These are phyloP conservation scores for Stevia rebaudiana DNA, from an alignment of 140 eudicot species.

Conservation along the genomic window DNA sequence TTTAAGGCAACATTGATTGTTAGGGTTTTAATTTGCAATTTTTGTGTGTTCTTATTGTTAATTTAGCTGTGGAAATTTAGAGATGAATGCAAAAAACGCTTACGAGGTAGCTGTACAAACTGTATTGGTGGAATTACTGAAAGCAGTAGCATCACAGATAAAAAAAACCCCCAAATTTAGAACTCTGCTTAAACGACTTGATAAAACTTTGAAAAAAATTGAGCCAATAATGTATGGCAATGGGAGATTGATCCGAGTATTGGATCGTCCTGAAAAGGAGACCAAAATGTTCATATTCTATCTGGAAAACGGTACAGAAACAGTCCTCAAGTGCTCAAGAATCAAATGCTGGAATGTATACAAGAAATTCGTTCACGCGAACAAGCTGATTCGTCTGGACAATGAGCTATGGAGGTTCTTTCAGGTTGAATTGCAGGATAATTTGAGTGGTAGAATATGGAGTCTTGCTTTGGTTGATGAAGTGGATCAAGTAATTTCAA, in stretches of 20 bases:
- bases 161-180: constrained; percentile 23
- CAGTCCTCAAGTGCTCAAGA: constrained; percentile 22
- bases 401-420: constrained; percentile 21
- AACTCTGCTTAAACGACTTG: constrained; percentile 24
- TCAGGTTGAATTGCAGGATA: constrained; percentile 10
- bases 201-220: constrained; percentile 10
- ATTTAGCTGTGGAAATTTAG: neutral
- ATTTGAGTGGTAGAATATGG: constrained; percentile 12
- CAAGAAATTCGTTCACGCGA: constrained; percentile 24
- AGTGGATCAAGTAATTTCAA: constrained; percentile 18
- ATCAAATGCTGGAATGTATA: constrained; percentile 33
- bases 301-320: constrained; percentile 15
- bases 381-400: constrained; percentile 18
- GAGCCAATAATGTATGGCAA: constrained; percentile 1
- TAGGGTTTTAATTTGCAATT: neutral
- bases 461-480: constrained; percentile 8
- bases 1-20: neutral
- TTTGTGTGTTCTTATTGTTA: neutral
- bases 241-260: neutral
- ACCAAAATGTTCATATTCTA: constrained; percentile 11
- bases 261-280: constrained; percentile 24
- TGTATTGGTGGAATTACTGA: constrained; percentile 12
- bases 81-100: constrained; percentile 16
- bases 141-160: neutral
- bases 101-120: constrained; percentile 9